These are phyloP conservation scores for Prototheca cutis DNA, from an alignment of 163 green algal species.

Conservation along the genomic window DNA sequence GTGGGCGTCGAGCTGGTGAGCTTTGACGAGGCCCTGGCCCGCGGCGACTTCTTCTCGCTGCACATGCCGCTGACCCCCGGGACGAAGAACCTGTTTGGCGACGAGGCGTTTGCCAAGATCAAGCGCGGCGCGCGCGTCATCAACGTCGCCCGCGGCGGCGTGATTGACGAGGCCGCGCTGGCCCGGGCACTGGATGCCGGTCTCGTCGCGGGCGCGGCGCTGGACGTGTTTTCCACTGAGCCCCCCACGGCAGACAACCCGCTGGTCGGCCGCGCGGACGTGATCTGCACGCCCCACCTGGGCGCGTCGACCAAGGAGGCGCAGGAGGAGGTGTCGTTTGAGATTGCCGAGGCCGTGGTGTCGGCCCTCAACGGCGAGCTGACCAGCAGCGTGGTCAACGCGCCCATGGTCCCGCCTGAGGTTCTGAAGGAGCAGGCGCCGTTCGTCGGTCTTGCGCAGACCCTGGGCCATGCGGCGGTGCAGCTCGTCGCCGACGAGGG, in stretches of 20 bases:
- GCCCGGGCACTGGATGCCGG: constrained; percentile 64
- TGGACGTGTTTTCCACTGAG: constrained; percentile 86
- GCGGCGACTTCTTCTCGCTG: constrained; percentile 88
- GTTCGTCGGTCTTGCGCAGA: constrained; percentile 45
- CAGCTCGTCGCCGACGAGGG: constrained; percentile 57
- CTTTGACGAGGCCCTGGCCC: constrained; percentile 69
- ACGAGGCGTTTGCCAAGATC: constrained; percentile 76
- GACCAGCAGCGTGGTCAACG: constrained; percentile 81
- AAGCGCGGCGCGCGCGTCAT: constrained; percentile 82
- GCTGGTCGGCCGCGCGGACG: constrained; percentile 59
- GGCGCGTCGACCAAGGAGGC: constrained; percentile 85
- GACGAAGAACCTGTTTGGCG: constrained; percentile 88
- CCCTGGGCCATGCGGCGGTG: constrained; percentile 67
- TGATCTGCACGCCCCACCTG: constrained; percentile 91
- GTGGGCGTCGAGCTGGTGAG: constrained; percentile 60
- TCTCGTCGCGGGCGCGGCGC: constrained; percentile 43
- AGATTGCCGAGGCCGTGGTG: constrained; percentile 89
- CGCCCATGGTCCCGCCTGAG: constrained; percentile 79
- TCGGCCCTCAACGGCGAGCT: constrained; percentile 78
- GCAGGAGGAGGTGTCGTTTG: constrained; percentile 84
- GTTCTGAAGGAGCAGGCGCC: constrained; percentile 62
- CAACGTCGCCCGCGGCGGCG: constrained; percentile 86
- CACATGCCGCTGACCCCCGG: constrained; percentile 90
- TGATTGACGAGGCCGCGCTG: constrained; percentile 85
- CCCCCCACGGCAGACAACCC: constrained; percentile 59